Evolutionary conservation across 2,329 filamentous ascomycete genomes (phyloP), one percentile per base, ranked within the genome.

Genomic region (Pestalotiopsis sp.): DNA sequence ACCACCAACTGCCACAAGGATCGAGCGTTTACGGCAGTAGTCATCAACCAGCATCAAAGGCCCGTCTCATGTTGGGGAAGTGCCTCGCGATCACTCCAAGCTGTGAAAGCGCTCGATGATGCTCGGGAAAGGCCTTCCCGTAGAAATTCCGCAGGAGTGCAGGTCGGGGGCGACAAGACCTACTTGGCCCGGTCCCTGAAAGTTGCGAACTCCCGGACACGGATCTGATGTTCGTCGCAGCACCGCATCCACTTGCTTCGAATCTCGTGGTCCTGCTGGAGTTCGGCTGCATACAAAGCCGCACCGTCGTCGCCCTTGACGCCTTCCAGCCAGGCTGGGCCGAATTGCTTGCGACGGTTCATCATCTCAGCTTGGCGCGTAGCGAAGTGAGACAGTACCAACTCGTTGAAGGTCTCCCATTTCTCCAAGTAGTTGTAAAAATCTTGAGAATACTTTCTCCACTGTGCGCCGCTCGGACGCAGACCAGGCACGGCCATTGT

Each of bases 211-310:
- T 89, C 86, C 72, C 84, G 82, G 68, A 94, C 81, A 11, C 86
- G 85, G 68, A 83, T 78, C 68, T 87, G 85, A 75, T 94, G 92
- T 69, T 84, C 84, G 58, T 88, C 85, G 70, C 86, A 88, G 7
- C 88, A 88, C 9, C 85, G 78, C 38, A 80, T 80, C 90, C 92
- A 94, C 68, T 86, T 84, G 74, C 84, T 83, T 68, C 90, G 83
- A 4, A 93, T 87, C 62, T 83, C 82, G 71, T 89, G 86, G 75
- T 94, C 92, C 78, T 93, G 88, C 72, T 87, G 85, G 67, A 91
- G 79, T 76, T 87, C 88, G 49, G 81, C 81, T 69, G 89, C 77
- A 76, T 94, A 94, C 67, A 87, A 85, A 17, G 82, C 76, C 0
- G 87, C 89, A 1, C 73, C 71, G 52, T 85, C 81, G 27, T 84